Conservation (phyloP, 345 rosid genomes). For the Ceriops decandra region DNA sequence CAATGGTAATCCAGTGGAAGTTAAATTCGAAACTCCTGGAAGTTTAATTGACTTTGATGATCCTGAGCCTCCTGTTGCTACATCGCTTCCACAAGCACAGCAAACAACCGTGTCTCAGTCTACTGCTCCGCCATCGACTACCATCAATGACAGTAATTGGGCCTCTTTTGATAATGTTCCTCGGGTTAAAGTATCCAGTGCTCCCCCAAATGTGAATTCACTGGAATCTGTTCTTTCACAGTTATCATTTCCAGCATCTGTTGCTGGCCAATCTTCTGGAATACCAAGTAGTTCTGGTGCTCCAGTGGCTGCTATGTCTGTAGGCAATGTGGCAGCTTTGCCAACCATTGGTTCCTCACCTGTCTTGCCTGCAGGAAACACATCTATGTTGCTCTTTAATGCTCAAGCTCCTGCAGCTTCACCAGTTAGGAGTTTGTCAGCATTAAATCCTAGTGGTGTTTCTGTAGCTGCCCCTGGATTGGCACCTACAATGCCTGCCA, state of each 20-base stretch:
- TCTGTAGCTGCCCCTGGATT: slow-evolving; percentile 30
- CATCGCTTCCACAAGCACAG: slow-evolving; percentile 40
- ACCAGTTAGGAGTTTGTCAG: slow-evolving; percentile 28
- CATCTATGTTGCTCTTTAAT: slow-evolving; percentile 21
- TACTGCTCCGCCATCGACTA: slow-evolving; percentile 33
- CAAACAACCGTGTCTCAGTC: slow-evolving; percentile 38
- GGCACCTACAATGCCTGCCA: slow-evolving; percentile 25
- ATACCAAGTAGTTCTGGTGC: slow-evolving; percentile 29
- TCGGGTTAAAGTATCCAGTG: slow-evolving; percentile 43
- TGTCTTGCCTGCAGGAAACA: slow-evolving; percentile 23
- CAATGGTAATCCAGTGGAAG: slow-evolving; percentile 60
- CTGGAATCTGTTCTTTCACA: slow-evolving; percentile 79
- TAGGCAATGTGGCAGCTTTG: slow-evolving; percentile 23
- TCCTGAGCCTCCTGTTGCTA: slow-evolving; percentile 55
- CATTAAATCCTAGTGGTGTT: slow-evolving; percentile 31
- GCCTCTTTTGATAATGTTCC: slow-evolving; percentile 66
- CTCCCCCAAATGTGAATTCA: slow-evolving; percentile 49
- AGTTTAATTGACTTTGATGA: slow-evolving; percentile 97
- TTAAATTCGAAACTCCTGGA: slow-evolving; percentile 47
- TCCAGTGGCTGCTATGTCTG: slow-evolving; percentile 19
- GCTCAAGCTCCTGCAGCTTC: slow-evolving; percentile 29
- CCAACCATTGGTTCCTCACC: slow-evolving; percentile 27
- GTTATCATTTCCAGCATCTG: slow-evolving; percentile 50
- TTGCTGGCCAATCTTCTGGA: slow-evolving; percentile 44
- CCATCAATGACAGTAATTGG: slow-evolving; percentile 57